phyloP scores from a whole-genome alignment of 2,329 filamentous ascomycete genomes.

The Cercospora citrullina region DNA sequence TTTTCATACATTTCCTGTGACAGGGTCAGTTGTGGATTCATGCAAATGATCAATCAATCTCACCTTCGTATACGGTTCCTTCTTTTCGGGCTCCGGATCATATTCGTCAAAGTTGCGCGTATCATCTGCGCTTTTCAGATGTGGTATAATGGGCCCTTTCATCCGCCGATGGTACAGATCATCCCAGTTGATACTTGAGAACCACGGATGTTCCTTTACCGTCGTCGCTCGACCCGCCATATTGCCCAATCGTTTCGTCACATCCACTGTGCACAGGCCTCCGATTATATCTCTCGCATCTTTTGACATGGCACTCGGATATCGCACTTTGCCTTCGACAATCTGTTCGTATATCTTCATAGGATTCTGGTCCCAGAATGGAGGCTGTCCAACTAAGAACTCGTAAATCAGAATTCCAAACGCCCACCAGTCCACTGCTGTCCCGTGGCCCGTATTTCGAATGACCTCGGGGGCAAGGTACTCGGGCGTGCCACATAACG shows the following conservation, averaged over 20 bases:
- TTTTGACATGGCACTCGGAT: conserved; percentile 67
- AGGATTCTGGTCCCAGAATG: conserved; percentile 83
- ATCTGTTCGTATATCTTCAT: conserved; percentile 86
- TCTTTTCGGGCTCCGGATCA: conserved; percentile 69
- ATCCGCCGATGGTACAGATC: conserved; percentile 64
- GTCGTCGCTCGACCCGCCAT: conserved; percentile 69
- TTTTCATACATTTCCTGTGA: conserved; percentile 60
- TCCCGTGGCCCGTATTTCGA: conserved; percentile 72
- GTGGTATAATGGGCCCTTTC: conserved; percentile 72
- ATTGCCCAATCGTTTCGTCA: conserved; percentile 75
- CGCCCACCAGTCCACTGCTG: conserved; percentile 85
- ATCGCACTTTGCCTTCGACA: conserved; percentile 73
- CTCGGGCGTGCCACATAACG: conserved; percentile 78
- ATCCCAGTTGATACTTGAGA: conserved; percentile 71
- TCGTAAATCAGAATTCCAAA: conserved; percentile 82
- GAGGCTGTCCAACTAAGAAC: conserved; percentile 80
- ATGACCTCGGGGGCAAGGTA: conserved; percentile 85
- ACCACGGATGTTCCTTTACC: conserved; percentile 77
- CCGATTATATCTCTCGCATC: conserved; percentile 74
- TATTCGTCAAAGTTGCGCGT: conserved; percentile 81
- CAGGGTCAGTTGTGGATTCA: neutral
- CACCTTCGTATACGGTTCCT: conserved; percentile 64
- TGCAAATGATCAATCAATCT: neutral
- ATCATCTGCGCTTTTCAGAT: conserved; percentile 69
- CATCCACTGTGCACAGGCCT: conserved; percentile 75